Evolutionary conservation across 352 stramenopile genomes (phyloP), one percentile per base, ranked within the genome.

Genomic region (Phytophthora sansomeana): DNA sequence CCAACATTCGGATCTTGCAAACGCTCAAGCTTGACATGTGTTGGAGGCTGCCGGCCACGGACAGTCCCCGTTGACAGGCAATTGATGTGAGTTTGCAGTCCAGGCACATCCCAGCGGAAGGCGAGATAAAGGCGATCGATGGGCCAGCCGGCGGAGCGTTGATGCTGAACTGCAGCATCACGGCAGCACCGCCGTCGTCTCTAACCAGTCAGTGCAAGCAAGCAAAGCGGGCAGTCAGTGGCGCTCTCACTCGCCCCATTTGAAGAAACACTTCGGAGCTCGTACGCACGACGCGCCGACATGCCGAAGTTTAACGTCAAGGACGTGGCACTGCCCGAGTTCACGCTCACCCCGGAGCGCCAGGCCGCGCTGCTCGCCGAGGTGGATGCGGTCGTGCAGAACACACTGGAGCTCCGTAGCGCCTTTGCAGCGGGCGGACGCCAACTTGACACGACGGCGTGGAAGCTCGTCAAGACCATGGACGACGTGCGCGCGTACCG

Each of bases 401-500:
- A 75, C 38, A 82, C 74, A 5, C 52, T 82, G 9, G 60, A 75
- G 14, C 43, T 77, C 16, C 72, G 58, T 32, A 72, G 74, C 32
- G 71, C 63, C 36, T 78, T 83, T 54, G 54, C 63, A 42, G 60
- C 57, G 8, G 58, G 62, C 29, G 60, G 64, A 7, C 74, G 61
- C 6, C 56, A 82, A 54, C 67, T 82, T 35, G 62, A 74, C 57
- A 61, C 46, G 10, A 64, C 67, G 0, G 69, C 64, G 7, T 80
- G 75, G 72, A 80, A 83, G 41, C 66, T 78, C 32, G 55, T 83
- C 17, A 80, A 77, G 51, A 70, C 69, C 50, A 74, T 75, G 49
- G 69, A 80, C 39, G 67, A 77, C 46, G 64, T 81, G 24, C 60
- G 59, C 7, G 59, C 73, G n/a, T 83, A 73, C 49, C 72, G 67